A percentile compares a stretch with the other conserved stretches of the same genome.
These are phyloP conservation scores for Euphorbia tirucalli DNA, from an alignment of 345 rosid species.

Conservation along the genomic window DNA sequence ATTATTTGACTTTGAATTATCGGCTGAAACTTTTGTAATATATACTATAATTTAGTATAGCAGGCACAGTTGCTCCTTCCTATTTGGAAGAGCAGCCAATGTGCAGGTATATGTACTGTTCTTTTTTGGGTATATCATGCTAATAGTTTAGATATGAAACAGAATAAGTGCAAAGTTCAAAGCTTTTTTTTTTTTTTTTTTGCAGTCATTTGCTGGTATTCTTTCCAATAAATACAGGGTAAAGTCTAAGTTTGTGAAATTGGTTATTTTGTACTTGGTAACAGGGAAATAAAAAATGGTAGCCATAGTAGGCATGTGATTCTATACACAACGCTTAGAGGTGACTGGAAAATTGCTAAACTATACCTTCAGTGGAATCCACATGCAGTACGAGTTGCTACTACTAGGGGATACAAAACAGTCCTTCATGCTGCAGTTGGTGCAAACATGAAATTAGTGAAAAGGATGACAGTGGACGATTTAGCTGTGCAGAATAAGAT, in stretches of 20 bases:
- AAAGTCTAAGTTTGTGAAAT: neutral
- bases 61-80: no score
- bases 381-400: slow-evolving; percentile 5
- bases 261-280: neutral
- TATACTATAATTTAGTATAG: no score
- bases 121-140: no score
- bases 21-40: no score
- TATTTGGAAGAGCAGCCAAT: no score
- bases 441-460: slow-evolving; percentile 13
- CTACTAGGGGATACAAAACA: slow-evolving; percentile 6
- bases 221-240: neutral
- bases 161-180: no score
- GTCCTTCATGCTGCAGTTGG: slow-evolving; percentile 29
- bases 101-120: no score
- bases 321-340: slow-evolving; percentile 15
- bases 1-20: no score
- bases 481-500: neutral
- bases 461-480: slow-evolving; percentile 12
- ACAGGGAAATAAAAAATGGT: neutral
- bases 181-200: no score
- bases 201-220: neutral
- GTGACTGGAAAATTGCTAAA: slow-evolving; percentile 14
- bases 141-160: no score
- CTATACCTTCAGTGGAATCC: neutral
- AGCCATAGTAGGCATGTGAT: neutral